Conservation (phyloP, 345 rosid species). For the Brassica incana region DNA sequence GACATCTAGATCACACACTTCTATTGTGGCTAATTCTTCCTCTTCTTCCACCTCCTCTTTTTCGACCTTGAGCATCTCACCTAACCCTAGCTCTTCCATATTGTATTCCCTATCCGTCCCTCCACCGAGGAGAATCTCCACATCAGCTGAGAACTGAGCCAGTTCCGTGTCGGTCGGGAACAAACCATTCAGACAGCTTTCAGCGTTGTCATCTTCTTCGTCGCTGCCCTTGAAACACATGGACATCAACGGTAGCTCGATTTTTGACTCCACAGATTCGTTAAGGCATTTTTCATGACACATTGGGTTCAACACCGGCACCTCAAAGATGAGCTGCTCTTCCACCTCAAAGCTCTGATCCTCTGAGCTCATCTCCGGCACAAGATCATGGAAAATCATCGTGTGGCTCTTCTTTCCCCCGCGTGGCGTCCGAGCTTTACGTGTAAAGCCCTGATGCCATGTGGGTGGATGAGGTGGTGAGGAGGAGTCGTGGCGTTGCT, state of each 20-base stretch:
- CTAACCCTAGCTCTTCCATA: constrained; percentile 70
- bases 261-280: constrained; percentile 19
- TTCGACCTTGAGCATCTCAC: constrained; percentile 48
- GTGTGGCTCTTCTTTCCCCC: constrained; percentile 40
- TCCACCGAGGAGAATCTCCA: constrained; percentile 80
- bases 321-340: constrained; percentile 78
- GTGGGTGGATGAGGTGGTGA: constrained; percentile 42
- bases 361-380: constrained; percentile 70
- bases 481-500: not conserved
- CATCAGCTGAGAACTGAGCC: constrained; percentile 84
- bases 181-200: constrained; percentile 47
- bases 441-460: constrained; percentile 82
- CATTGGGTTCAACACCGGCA: constrained; percentile 63
- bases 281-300: constrained; percentile 50
- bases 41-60: constrained; percentile 44
- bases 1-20: constrained; percentile 36
- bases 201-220: constrained; percentile 22
- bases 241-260: not conserved
- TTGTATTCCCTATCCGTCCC: constrained; percentile 61
- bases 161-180: constrained; percentile 81
- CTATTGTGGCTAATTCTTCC: not conserved
- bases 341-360: constrained; percentile 58
- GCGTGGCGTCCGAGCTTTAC: constrained; percentile 80
- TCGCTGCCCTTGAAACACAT: constrained; percentile 25
- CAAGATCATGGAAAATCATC: constrained; percentile 44